Conservation (phyloP, 129 eudicot genomes). For the Silybum marianum region DNA sequence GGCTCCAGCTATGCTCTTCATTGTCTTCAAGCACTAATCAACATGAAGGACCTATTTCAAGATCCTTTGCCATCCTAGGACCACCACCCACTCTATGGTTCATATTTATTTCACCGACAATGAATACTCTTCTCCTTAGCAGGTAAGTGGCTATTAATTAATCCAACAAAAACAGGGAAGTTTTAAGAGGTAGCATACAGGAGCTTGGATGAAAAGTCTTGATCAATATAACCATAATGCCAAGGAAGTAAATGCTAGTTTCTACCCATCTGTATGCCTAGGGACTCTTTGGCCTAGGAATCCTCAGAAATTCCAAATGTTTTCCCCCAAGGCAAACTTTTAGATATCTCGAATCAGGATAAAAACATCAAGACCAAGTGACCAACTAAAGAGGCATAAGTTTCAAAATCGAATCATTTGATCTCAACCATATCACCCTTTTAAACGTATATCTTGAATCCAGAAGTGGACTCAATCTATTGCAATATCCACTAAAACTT, state of each 20-base stretch:
- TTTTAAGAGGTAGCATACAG: neutral
- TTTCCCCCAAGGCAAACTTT: neutral
- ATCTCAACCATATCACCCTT: conserved; percentile 1
- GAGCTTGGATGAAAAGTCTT: neutral
- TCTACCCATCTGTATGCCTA: neutral
- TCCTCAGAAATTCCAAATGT: neutral
- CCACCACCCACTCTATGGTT: neutral
- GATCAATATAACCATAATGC: neutral
- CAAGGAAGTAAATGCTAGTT: neutral
- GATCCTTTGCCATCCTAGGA: neutral
- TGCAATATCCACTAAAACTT: neutral
- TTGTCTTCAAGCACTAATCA: neutral
- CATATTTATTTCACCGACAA: neutral
- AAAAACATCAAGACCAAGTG: neutral
- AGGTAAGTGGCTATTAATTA: neutral
- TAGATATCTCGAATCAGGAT: neutral
- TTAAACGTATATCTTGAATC: neutral
- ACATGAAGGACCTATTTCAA: neutral
- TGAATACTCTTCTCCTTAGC: neutral
- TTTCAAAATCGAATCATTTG: neutral
- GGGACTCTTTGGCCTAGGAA: neutral
- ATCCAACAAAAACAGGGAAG: neutral
- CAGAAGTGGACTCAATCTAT: neutral
- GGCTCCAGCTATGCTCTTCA: neutral
- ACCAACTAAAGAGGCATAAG: neutral